phyloP scores from a whole-genome alignment of 192 early-diverging fungal species.

The Podila minutissima region DNA sequence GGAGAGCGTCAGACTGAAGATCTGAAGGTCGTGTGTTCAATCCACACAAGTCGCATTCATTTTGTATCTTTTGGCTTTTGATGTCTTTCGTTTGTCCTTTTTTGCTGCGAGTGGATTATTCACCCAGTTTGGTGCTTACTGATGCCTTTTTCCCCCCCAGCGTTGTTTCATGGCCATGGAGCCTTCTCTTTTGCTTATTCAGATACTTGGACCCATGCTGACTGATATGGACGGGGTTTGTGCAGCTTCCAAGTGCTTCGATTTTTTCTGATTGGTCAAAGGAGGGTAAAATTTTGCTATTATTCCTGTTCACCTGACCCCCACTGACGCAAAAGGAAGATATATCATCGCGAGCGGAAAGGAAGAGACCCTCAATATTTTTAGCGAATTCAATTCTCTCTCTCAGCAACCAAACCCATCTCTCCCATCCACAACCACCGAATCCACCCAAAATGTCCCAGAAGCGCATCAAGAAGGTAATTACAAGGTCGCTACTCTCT shows the following conservation, averaged over 20 bases:
- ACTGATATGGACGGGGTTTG: no score
- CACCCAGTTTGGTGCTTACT: no score
- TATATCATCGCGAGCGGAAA: background rate
- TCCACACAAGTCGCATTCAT: slow-evolving; percentile 49
- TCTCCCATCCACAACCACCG: slow-evolving; percentile 1
- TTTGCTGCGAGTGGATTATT: background rate
- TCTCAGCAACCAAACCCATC: slow-evolving; percentile 12
- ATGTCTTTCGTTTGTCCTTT: background rate
- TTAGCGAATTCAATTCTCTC: slow-evolving; percentile 4
- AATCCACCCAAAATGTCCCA: slow-evolving; percentile 80
- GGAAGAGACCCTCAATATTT: background rate
- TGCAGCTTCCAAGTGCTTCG: no score
- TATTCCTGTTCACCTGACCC: no score
- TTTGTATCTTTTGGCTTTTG: background rate
- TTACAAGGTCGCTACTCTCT: background rate
- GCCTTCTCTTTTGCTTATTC: background rate
- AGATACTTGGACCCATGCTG: no score
- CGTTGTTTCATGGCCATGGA: background rate
- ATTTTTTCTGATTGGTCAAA: slow-evolving; percentile 8
- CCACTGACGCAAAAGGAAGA: no score
- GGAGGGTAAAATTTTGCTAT: no score
- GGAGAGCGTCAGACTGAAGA: slow-evolving; percentile 69
- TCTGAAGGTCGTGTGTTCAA: slow-evolving; percentile 65
- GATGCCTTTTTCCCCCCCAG: background rate
- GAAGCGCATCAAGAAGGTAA: slow-evolving; percentile 99